A percentile compares a stretch with the other conserved stretches of the same genome.
phyloP scores from a whole-genome alignment of 257 asterid species.

The Fraxinus anomala region DNA sequence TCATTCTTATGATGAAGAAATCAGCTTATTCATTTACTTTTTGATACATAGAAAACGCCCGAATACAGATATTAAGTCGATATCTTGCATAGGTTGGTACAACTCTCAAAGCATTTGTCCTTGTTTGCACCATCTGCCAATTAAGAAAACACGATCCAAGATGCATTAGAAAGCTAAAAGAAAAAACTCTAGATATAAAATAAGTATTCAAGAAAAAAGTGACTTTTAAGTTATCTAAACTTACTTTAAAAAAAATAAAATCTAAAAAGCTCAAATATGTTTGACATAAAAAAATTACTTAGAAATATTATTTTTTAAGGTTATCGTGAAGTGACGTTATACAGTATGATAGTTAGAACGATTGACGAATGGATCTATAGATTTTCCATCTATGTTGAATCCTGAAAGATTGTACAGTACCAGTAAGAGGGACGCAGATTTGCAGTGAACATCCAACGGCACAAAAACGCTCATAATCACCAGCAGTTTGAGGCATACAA shows the following conservation, averaged over 20 bases:
- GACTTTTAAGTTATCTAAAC: not conserved
- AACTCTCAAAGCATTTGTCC: not conserved
- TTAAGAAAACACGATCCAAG: not conserved
- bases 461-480: slow-evolving; percentile 10
- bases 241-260: not conserved
- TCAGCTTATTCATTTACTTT: not conserved
- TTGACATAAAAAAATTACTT: not conserved
- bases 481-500: not conserved
- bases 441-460: slow-evolving; percentile 11
- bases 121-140: not conserved
- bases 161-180: not conserved
- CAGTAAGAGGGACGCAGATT: not conserved
- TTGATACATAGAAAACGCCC: not conserved
- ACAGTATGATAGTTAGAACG: not conserved
- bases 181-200: not conserved
- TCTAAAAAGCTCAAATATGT: not conserved
- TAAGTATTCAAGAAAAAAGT: not conserved
- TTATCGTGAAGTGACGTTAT: too few species aligned
- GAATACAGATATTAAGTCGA: not conserved
- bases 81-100: not conserved
- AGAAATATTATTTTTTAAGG: too few species aligned
- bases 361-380: not conserved
- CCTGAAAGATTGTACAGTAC: not conserved
- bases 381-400: not conserved
- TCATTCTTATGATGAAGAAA: not conserved